Evolutionary conservation across 2,329 filamentous ascomycete species (phyloP), one percentile per base, ranked within the genome.

Genomic region (Cercospora nicotianae): DNA sequence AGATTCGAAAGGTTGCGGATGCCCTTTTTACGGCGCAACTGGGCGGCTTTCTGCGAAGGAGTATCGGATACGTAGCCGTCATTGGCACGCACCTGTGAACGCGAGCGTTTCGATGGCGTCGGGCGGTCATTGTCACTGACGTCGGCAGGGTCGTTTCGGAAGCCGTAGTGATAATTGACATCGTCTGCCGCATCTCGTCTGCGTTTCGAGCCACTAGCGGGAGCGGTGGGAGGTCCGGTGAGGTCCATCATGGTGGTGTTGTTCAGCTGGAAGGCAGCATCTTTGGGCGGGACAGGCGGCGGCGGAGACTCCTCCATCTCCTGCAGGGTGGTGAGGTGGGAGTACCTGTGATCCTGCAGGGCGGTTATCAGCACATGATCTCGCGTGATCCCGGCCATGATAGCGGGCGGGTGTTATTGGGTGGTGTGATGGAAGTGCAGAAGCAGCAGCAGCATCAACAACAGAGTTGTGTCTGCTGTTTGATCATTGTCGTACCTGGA

Each of bases 11-110:
- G 72, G 67, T 78, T 78, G 65, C 71, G 72, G 30, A 72, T 68
- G 33, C 75, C 77, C 69, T 76, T 73, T 73, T 79, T 79, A 61
- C 77, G 74, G 58, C 77, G 74, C 7, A 79, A 68, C 59, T 70
- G 74, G 65, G 74, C 76, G 23, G 61, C 48, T 59, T 71, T 69
- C 53, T 72, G 68, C n/a, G 67, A 69, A 28, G 74, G 69, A 10
- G 69, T 68, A 33, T 72, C 73, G 18, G 65, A 72, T 7, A 68
- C 64, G 42, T 74, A 70, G 62, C 68, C 67, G 60, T 63, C 69
- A 60, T 67, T 60, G 36, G 65, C 67, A 33, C 58, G 31, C 16
- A 66, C 64, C 16, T 70, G 63, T 16, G 72, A 73, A 39, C 75
- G 73, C 63, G 70, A 74, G 28, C 75, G 74, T 68, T 78, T 78